Percentiles rank a stretch among this genome's conserved stretches.
Conservation (phyloP, 768 basidiomycete genomes). For the Strobilomyces confusus region DNA sequence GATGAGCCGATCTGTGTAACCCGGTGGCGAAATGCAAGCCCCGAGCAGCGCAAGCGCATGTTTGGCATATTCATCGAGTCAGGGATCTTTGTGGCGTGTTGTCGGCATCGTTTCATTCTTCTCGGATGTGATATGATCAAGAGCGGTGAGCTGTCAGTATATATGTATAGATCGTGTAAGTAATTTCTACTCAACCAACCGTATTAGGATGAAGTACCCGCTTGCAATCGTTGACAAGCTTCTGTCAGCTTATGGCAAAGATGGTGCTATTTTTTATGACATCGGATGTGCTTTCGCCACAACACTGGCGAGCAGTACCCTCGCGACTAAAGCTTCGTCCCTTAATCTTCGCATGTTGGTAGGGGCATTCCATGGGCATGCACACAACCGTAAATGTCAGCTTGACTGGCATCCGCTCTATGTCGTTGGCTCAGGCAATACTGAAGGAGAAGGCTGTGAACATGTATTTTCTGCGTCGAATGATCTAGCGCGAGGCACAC, state of each 20-base stretch:
- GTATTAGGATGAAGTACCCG: slow-evolving; percentile 8
- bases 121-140: slow-evolving; percentile 12
- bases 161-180: not conserved
- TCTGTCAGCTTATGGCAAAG: not conserved
- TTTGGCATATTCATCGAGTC: slow-evolving; percentile 3
- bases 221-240: not conserved
- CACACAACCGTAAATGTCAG: not conserved
- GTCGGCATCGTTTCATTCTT: slow-evolving; percentile 5
- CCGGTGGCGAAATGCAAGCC: slow-evolving; percentile 4
- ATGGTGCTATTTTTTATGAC: slow-evolving; percentile 2
- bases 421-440: not conserved
- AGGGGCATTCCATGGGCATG: not conserved
- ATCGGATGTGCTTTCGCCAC: not conserved
- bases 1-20: not conserved
- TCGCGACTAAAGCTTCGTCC: not conserved
- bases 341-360: not conserved
- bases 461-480: not conserved
- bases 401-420: not conserved
- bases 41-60: not conserved
- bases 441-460: not conserved
- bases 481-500: not conserved
- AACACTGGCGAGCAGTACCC: not conserved
- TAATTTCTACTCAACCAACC: not conserved
- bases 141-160: slow-evolving; percentile 11
- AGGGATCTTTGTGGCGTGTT: slow-evolving; percentile 4